phyloP scores from a whole-genome alignment of 2,329 filamentous ascomycete species.

The Monilinia polystroma region DNA sequence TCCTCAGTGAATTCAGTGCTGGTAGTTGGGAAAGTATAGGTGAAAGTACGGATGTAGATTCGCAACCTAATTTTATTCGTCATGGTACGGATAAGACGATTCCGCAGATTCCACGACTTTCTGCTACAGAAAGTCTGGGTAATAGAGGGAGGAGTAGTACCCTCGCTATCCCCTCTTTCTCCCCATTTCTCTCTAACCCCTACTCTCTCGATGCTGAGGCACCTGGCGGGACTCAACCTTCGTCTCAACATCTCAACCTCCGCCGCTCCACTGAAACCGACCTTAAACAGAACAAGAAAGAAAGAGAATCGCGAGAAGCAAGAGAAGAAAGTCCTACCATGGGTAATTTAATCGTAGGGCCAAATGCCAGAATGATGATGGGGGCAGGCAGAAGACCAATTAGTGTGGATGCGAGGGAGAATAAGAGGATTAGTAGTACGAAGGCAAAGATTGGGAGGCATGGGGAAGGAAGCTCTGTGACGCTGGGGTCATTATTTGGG shows the following conservation, averaged over 20 bases:
- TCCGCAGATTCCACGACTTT: not conserved
- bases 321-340: constrained; percentile 20
- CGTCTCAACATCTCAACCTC: constrained; percentile 1
- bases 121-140: not conserved
- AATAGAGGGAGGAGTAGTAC: not conserved
- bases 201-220: not conserved
- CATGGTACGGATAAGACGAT: not conserved
- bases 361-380: constrained; percentile 28
- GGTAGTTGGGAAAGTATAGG: constrained; percentile 20
- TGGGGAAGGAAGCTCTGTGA: constrained; percentile 15
- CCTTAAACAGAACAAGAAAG: constrained; percentile 21
- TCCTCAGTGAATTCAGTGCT: constrained; percentile 6
- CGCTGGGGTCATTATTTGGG: not conserved
- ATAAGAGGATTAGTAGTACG: constrained; percentile 24
- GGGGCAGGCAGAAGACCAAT: constrained; percentile 31
- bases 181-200: not conserved
- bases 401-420: constrained; percentile 32
- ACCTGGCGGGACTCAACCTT: not conserved
- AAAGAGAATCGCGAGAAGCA: not conserved
- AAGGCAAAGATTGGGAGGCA: constrained; percentile 27
- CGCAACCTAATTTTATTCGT: constrained; percentile 23
- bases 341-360: constrained; percentile 21
- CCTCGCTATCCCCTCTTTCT: constrained; percentile 11
- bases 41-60: constrained; percentile 8
- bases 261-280: constrained; percentile 26